Evolutionary conservation across 805 yeast species (phyloP).

Genomic region (Candida railenensis): DNA sequence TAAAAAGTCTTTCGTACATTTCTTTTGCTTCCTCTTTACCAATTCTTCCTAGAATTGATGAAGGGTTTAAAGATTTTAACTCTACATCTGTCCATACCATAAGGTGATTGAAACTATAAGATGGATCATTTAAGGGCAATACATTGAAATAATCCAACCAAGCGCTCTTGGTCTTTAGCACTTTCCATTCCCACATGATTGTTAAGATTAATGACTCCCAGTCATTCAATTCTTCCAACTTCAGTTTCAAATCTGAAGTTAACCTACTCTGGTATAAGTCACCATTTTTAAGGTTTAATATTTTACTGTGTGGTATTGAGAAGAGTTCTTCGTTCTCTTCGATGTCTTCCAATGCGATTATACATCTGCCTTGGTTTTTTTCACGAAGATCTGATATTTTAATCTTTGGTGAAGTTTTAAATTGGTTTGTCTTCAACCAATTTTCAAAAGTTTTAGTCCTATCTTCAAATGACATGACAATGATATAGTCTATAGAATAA

Average conservation of each 20-base stretch:
- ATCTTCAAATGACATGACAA: constrained; percentile 6
- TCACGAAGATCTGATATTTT: constrained; percentile 58
- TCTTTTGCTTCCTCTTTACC: constrained; percentile 68
- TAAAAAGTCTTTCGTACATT: constrained; percentile 40
- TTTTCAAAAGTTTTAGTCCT: constrained; percentile 19
- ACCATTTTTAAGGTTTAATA: constrained; percentile 62
- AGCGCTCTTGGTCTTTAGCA: constrained; percentile 43
- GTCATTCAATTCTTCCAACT: constrained; percentile 39
- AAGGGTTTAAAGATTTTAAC: constrained; percentile 58
- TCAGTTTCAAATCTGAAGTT: constrained; percentile 27
- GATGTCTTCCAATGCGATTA: constrained; percentile 65
- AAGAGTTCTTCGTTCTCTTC: constrained; percentile 63
- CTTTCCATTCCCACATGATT: constrained; percentile 57
- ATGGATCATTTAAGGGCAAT: constrained; percentile 52
- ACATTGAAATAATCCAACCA: constrained; percentile 76
- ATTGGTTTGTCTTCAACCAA: constrained; percentile 35
- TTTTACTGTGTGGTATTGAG: constrained; percentile 55
- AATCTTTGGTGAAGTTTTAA: constrained; percentile 55
- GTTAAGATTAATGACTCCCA: constrained; percentile 81
- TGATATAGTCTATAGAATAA: too few relatives aligned
- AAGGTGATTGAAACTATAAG: constrained; percentile 54
- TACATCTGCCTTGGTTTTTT: constrained; percentile 71
- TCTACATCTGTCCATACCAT: constrained; percentile 80
- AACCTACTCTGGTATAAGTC: constrained; percentile 35
- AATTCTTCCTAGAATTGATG: constrained; percentile 64